Base-by-base conservation (phyloP, 257 asterid genomes). In the Schizonepeta tenuifolia region DNA sequence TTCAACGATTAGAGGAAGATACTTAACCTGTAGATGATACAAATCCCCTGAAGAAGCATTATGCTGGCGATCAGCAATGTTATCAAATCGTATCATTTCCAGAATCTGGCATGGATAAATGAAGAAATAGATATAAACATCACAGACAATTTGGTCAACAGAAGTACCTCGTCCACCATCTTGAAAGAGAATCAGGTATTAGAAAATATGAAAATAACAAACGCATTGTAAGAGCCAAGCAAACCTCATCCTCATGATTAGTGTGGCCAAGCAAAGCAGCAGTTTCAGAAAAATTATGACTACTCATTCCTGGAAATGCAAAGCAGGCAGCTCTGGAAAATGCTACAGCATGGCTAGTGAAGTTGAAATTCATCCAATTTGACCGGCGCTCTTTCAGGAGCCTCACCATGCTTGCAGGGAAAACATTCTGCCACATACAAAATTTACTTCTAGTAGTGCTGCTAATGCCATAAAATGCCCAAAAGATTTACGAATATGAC, bases 281-380 rank as follows among this genome's bases (percentile, higher is more conserved):
- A 35, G 49, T 12, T 57, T 65, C 81, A 22, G 75, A 53, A 22
- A 79, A 47, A 24, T 49, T 44, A 44, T 78, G 83, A 44, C 71
- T 72, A 63, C 20, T 18, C 4, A 21, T 9, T 63, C 74, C 85
- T 36, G 86, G 89, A 77, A 64, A 78, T 28, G 77, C 65, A 67
- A 68, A 75, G 43, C 49, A 21, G 21, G 68, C 79, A 60, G 79
- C 78, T 70, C 21, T 62, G 40, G 81, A 58, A 38, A 65, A 66
- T 46, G 85, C 83, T 41, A 47, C 70, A 21, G 76, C 49, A 66
- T 82, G 78, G 63, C 71, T 46, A 72, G 64, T 15, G 53, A 85
- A 82, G 77, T 82, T 40, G 84, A 78, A 80, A 68, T 58, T 62
- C 83, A 81, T 76, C 90, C 90, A 85, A 67, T 46, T 75, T 13